These are phyloP conservation scores for Nidula microcarpa DNA, from an alignment of 768 basidiomycete species.

Conservation along the genomic window DNA sequence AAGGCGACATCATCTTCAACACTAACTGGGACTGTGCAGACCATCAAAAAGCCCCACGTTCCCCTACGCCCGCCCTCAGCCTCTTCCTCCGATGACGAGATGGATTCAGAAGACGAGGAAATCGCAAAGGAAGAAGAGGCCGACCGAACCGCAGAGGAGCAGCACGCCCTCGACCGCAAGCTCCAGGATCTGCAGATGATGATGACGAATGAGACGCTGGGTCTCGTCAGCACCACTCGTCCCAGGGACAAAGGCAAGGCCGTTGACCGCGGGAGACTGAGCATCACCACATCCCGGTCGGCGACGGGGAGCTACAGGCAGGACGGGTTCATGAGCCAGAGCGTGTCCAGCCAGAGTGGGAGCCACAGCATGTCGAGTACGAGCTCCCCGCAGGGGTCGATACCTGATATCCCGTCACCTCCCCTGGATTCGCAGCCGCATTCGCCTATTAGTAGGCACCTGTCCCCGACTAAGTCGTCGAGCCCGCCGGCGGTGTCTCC, in stretches of 20 bases:
- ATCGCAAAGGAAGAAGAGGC: slow-evolving; percentile 67
- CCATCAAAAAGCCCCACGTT: slow-evolving; percentile 31
- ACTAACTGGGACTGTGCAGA: slow-evolving; percentile 68
- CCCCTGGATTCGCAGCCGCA: slow-evolving; percentile 52
- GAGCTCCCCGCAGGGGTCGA: slow-evolving; percentile 73
- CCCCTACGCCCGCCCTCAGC: slow-evolving; percentile 45
- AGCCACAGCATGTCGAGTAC: slow-evolving; percentile 75
- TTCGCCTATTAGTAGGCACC: slow-evolving; percentile 48
- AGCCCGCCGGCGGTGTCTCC: slow-evolving; percentile 60
- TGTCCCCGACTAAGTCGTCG: slow-evolving; percentile 53
- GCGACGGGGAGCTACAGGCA: slow-evolving; percentile 29
- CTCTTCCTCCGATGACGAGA: slow-evolving; percentile 46
- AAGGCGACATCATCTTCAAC: slow-evolving; percentile 69
- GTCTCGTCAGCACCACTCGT: slow-evolving; percentile 51
- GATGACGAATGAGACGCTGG: slow-evolving; percentile 73
- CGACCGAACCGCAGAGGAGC: slow-evolving; percentile 63
- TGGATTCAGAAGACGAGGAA: slow-evolving; percentile 60
- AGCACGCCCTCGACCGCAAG: slow-evolving; percentile 64
- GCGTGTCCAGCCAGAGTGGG: slow-evolving; percentile 47
- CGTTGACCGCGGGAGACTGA: slow-evolving; percentile 41
- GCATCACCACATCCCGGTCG: slow-evolving; percentile 28
- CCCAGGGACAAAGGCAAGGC: slow-evolving; percentile 35
- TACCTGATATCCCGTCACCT: slow-evolving; percentile 79
- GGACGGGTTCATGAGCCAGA: slow-evolving; percentile 14
- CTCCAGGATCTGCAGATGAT: slow-evolving; percentile 64